Conservation (phyloP, 805 yeast genomes). For the Candida ortonii region DNA sequence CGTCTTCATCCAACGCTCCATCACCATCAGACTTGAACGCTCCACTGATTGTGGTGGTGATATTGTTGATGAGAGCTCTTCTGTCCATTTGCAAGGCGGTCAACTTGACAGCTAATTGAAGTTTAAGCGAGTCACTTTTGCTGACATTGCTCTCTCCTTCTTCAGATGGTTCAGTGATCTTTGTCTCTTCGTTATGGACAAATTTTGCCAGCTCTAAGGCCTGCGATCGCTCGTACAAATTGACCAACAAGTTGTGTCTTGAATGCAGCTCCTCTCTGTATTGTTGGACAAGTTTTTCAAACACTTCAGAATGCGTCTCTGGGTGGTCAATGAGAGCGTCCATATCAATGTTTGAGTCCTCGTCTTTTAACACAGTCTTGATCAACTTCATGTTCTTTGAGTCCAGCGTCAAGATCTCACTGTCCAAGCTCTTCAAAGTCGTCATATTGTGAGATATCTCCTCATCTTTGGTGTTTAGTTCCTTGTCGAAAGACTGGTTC, state of each 20-base stretch:
- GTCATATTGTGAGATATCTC: conserved; percentile 48
- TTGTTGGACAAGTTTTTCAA: conserved; percentile 8
- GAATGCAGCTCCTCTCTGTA: conserved; percentile 19
- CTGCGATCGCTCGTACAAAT: conserved; percentile 55
- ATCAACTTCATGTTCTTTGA: conserved; percentile 20
- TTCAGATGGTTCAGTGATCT: conserved; percentile 14
- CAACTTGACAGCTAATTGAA: conserved; percentile 36
- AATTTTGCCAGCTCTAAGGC: conserved; percentile 56
- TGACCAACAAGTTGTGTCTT: conserved; percentile 36
- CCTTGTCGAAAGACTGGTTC: conserved; percentile 24
- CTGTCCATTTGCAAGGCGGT: conserved; percentile 41
- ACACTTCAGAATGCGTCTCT: conserved; percentile 26
- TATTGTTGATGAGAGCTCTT: conserved; percentile 31
- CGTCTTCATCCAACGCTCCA: conserved; percentile 12
- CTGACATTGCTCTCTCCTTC: conserved; percentile 8
- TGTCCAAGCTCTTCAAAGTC: conserved; percentile 39
- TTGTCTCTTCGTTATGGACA: conserved; percentile 51
- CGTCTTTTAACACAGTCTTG: conserved; percentile 18
- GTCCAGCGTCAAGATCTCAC: conserved; percentile 35
- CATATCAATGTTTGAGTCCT: conserved; percentile 17
- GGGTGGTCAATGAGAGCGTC: conserved; percentile 17
- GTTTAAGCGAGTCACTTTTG: conserved; percentile 15
- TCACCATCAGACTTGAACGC: conserved; percentile 10
- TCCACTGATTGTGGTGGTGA: conserved; percentile 25
- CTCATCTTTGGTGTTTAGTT: conserved; percentile 44